A percentile compares a stretch with the other conserved stretches of the same genome.
These are phyloP conservation scores for Apiospora arundinis DNA, from an alignment of 2,329 filamentous ascomycete genomes.

Conservation along the genomic window DNA sequence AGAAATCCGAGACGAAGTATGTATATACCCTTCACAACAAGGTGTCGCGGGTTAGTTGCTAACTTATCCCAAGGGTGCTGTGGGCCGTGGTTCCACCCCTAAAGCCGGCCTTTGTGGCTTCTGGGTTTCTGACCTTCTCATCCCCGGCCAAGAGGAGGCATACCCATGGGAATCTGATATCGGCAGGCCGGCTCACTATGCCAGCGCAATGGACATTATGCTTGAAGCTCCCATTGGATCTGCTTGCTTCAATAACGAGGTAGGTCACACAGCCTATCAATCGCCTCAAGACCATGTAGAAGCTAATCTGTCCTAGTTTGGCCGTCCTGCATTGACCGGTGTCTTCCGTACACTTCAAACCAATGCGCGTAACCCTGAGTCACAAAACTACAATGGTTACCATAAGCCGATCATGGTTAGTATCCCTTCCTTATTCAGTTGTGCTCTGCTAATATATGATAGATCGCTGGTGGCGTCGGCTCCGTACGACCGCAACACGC, in stretches of 20 bases:
- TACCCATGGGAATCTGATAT: slow-evolving; percentile 95
- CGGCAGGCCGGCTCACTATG: slow-evolving; percentile 89
- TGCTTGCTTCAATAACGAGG: slow-evolving; percentile 90
- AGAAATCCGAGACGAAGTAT: slow-evolving; percentile 81
- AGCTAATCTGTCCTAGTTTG: slow-evolving; percentile 59
- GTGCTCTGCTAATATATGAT: slow-evolving; percentile 52
- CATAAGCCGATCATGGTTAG: slow-evolving; percentile 78
- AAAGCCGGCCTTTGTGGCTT: slow-evolving; percentile 93
- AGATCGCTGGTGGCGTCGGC: slow-evolving; percentile 95
- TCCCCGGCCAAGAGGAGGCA: slow-evolving; percentile 80
- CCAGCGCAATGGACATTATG: slow-evolving; percentile 96
- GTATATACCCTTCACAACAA: slow-evolving; percentile 62
- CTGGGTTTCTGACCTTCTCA: slow-evolving; percentile 92
- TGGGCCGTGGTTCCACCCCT: slow-evolving; percentile 88
- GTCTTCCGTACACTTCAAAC: slow-evolving; percentile 91
- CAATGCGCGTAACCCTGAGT: slow-evolving; percentile 61
- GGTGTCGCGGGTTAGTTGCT: neutral
- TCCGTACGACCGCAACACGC: slow-evolving; percentile 91
- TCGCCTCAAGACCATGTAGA: neutral
- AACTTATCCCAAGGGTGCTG: slow-evolving; percentile 71
- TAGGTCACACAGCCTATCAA: neutral
- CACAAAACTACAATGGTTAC: slow-evolving; percentile 79
- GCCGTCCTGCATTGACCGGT: slow-evolving; percentile 84
- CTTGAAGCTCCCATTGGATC: slow-evolving; percentile 94
- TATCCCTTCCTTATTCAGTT: neutral